Evolutionary conservation across 148 eudicot species (phyloP).

Genomic region (Polygonum aviculare): DNA sequence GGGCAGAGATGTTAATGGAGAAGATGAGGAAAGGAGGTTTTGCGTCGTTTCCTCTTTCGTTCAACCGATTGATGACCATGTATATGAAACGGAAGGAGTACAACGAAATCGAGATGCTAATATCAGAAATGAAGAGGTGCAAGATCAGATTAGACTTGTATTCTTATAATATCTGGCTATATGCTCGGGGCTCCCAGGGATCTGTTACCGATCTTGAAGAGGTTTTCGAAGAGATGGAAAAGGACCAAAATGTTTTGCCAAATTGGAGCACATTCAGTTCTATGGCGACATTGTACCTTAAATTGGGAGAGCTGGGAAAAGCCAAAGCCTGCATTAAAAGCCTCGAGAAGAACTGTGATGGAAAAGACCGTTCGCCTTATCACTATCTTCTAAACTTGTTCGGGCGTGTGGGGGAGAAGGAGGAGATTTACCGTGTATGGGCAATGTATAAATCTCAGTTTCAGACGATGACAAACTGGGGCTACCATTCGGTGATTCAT

Average conservation of each 20-base stretch:
- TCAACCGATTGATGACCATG: constrained; percentile 83
- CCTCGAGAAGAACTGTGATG: constrained; percentile 42
- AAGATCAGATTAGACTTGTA: constrained; percentile 42
- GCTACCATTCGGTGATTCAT: constrained; percentile 67
- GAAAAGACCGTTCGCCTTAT: constrained; percentile 46
- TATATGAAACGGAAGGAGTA: constrained; percentile 58
- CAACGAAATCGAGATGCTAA: constrained; percentile 40
- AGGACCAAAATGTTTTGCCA: constrained; percentile 31
- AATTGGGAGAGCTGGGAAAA: constrained; percentile 35
- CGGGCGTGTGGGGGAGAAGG: constrained; percentile 56
- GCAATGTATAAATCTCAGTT: constrained; percentile 44
- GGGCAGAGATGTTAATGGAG: constrained; percentile 63
- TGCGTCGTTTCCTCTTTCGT: constrained; percentile 47
- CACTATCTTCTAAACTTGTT: constrained; percentile 72
- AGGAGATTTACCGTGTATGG: constrained; percentile 74
- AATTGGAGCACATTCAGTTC: constrained; percentile 81
- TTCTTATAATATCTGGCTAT: constrained; percentile 80
- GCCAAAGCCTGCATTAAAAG: constrained; percentile 54
- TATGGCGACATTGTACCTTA: constrained; percentile 62
- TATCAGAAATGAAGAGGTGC: constrained; percentile 68
- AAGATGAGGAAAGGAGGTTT: constrained; percentile 51
- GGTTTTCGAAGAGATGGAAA: constrained; percentile 47
- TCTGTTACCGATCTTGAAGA: constrained; percentile 64
- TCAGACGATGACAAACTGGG: constrained; percentile 42
- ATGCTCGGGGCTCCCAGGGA: constrained; percentile 53